These are phyloP conservation scores for Nemania diffusa DNA, from an alignment of 2,329 filamentous ascomycete genomes.

Conservation along the genomic window DNA sequence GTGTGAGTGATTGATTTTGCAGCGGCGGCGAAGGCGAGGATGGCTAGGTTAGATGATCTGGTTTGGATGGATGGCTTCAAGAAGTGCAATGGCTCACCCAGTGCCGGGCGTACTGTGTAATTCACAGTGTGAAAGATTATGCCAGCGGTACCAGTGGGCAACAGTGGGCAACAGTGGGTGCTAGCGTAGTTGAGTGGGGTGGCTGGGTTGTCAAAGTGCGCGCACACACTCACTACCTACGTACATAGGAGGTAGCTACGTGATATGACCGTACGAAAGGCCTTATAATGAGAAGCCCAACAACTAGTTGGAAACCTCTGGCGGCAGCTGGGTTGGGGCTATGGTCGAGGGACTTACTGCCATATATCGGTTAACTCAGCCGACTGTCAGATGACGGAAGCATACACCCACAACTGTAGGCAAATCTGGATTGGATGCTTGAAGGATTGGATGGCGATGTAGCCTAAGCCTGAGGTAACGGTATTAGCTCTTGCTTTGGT, in stretches of 20 bases:
- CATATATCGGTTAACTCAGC: not conserved
- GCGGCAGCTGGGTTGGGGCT: conserved; percentile 5
- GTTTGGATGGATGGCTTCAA: conserved; percentile 40
- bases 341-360: not conserved
- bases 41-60: conserved; percentile 41
- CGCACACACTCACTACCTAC: conserved; percentile 19
- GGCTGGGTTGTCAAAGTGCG: conserved; percentile 32
- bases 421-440: not conserved
- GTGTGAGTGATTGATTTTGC: conserved; percentile 42
- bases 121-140: conserved; percentile 32
- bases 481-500: not conserved
- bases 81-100: conserved; percentile 26
- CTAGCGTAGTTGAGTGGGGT: conserved; percentile 36
- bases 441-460: not conserved
- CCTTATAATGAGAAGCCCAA: not conserved
- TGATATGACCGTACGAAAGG: no score
- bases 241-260: not conserved
- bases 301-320: conserved; percentile 23
- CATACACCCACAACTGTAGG: not conserved
- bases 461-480: not conserved
- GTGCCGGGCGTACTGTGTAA: conserved; percentile 32
- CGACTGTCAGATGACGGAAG: not conserved
- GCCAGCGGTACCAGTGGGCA: conserved; percentile 22
- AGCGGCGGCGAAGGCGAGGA: conserved; percentile 47
- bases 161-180: conserved; percentile 29